Base-by-base conservation (phyloP, 306 rosid species). In the Potentilla sterilis region DNA sequence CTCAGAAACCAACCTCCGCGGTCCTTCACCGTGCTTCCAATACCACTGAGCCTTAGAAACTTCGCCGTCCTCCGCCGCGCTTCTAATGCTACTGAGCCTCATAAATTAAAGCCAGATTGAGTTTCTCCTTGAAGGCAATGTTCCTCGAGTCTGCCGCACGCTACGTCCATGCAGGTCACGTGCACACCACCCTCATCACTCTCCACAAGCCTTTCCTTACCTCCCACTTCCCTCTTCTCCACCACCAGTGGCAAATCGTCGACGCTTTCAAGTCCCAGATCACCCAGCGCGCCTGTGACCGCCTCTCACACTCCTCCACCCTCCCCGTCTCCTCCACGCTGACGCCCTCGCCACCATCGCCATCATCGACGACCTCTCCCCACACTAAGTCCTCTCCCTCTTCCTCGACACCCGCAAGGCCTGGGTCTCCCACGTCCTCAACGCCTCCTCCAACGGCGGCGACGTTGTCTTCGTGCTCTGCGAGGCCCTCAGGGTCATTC, bases 181-280 rank as follows among this genome's bases (percentile, higher is more conserved):
- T 87, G 51, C 91, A 92, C 68, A 77, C 71, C 24, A 81, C 78
- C 4, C 81, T 75, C 19, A 13, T 35, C 73, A 22, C 61, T 58
- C 14, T 68, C 72, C 21, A 78, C 49, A 87, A 78, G 80, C 84
- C 79, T n/a, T 77, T 92, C 69, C 83, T 91, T n/a, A n/a, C n/a
- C 81, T 81, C 96, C 34, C 89, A 86, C 72, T 93, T 91, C 61
- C 91, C 97, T 19, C 82, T 95, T 48, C 99, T 95, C 2, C 97
- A 95, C 85, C 99, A 92, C 58, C 99, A 95, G 61, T 95, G 97
- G 97, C 99, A 95, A 88, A 92, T 95, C 40, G 99, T 95, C 9
- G 97, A 95, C 82, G 91, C 95, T 85, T 91, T 95, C 84, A 89
- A 87, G 69, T 72, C 82, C 35, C 99, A 95, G 92, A 95, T 95